These are phyloP conservation scores for Eutypella sp. DNA, from an alignment of 2,329 filamentous ascomycete genomes.

Conservation along the genomic window DNA sequence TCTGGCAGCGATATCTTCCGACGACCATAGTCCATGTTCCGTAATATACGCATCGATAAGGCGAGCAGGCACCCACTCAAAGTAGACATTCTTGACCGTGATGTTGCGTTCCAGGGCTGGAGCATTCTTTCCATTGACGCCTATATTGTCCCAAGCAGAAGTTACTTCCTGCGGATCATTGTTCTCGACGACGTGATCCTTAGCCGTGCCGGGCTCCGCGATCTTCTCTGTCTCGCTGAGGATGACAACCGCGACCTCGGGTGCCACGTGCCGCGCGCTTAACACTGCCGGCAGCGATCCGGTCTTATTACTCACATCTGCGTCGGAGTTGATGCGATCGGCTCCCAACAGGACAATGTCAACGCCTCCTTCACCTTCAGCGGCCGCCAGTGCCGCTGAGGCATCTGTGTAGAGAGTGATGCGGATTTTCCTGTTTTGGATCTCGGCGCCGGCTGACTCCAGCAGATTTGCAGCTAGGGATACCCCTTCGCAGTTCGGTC, in stretches of 20 bases:
- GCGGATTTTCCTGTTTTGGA: slow-evolving; percentile 9
- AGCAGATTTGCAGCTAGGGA: slow-evolving; percentile 43
- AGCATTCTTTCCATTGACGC: slow-evolving; percentile 16
- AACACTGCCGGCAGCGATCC: slow-evolving; percentile 57
- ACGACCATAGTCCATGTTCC: slow-evolving; percentile 43
- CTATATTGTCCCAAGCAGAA: slow-evolving; percentile 36
- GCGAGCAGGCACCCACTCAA: slow-evolving; percentile 52
- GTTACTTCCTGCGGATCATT: slow-evolving; percentile 49
- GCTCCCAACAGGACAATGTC: slow-evolving; percentile 60
- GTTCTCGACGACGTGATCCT: slow-evolving; percentile 42
- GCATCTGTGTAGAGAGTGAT: slow-evolving; percentile 56
- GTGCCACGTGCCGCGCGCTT: slow-evolving; percentile 44
- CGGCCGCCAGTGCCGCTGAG: slow-evolving; percentile 49
- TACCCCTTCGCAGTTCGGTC: slow-evolving; percentile 62
- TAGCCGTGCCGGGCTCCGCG: slow-evolving; percentile 36
- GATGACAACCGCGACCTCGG: slow-evolving; percentile 44
- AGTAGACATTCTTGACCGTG: slow-evolving; percentile 47
- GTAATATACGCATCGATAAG: slow-evolving; percentile 51
- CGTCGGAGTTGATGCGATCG: slow-evolving; percentile 53
- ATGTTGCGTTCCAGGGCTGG: slow-evolving; percentile 12
- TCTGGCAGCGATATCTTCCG: slow-evolving; percentile 33
- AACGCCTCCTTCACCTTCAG: too few species aligned
- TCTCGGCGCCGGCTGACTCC: slow-evolving; percentile 17
- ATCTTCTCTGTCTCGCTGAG: slow-evolving; percentile 60
- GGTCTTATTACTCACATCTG: slow-evolving; percentile 62